Conservation (phyloP, 2,329 filamentous ascomycete species). For the Parasarocladium wereldwijsianum region DNA sequence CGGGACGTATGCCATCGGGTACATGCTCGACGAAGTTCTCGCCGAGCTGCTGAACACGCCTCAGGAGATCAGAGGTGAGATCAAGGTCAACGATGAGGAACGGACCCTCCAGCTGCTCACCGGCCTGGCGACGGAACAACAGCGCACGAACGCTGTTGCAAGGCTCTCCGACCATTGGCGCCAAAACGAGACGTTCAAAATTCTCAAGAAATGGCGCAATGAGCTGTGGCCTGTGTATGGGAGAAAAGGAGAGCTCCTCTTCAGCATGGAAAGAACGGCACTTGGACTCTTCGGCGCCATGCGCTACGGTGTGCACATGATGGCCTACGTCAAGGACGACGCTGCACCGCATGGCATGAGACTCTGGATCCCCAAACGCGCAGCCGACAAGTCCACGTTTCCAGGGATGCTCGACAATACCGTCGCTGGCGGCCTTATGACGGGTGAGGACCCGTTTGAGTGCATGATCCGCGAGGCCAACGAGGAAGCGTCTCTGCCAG, state of each 20-base stretch:
- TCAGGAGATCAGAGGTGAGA: slow-evolving; percentile 34
- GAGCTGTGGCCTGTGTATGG: slow-evolving; percentile 71
- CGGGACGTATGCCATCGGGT: slow-evolving; percentile 50
- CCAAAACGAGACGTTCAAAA: slow-evolving; percentile 52
- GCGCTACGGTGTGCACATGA: slow-evolving; percentile 72
- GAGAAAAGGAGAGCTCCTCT: slow-evolving; percentile 45
- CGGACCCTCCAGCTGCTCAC: slow-evolving; percentile 51
- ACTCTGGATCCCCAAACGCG: slow-evolving; percentile 73
- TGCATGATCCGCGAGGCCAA: slow-evolving; percentile 72
- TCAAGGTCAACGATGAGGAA: slow-evolving; percentile 42
- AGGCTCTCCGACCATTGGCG: slow-evolving; percentile 54
- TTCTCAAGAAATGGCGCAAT: slow-evolving; percentile 66
- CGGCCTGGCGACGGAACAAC: slow-evolving; percentile 37
- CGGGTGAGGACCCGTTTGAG: slow-evolving; percentile 66
- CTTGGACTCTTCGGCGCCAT: slow-evolving; percentile 60
- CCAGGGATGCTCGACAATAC: slow-evolving; percentile 91
- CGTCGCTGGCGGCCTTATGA: slow-evolving; percentile 66
- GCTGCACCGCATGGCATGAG: slow-evolving; percentile 40
- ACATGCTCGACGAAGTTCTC: slow-evolving; percentile 37
- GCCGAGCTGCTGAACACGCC: slow-evolving; percentile 32
- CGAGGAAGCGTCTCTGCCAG: slow-evolving; percentile 76
- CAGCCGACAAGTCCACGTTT: slow-evolving; percentile 71
- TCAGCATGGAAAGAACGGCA: slow-evolving; percentile 65
- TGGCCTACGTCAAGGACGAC: slow-evolving; percentile 44
- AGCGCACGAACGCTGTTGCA: slow-evolving; percentile 42